phyloP scores from a whole-genome alignment of 2,329 filamentous ascomycete species.

The Sporothrix variecibatus region DNA sequence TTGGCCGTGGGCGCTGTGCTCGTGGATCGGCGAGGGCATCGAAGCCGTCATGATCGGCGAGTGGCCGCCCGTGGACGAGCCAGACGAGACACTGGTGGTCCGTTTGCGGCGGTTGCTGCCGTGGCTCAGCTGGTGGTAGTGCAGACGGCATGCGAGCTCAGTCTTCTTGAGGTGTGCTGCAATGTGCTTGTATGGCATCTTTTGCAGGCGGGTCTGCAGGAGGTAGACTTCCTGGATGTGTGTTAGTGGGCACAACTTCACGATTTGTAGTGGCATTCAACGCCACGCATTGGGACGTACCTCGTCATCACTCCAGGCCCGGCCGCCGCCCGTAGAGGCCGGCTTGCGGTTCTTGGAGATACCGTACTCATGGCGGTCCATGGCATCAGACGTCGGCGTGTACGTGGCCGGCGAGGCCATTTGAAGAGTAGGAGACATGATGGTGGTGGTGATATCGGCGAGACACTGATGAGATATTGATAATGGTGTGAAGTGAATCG shows the following conservation, averaged over 20 bases:
- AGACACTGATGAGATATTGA: neutral
- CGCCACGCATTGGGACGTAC: slow-evolving; percentile 44
- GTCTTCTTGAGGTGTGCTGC: slow-evolving; percentile 84
- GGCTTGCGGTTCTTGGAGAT: slow-evolving; percentile 67
- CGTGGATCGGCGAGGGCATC: slow-evolving; percentile 54
- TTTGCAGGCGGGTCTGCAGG: slow-evolving; percentile 78
- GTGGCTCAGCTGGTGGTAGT: slow-evolving; percentile 84
- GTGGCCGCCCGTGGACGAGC: slow-evolving; percentile 55
- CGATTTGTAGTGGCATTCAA: slow-evolving; percentile 66
- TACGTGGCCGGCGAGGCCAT: slow-evolving; percentile 50
- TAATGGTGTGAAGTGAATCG: neutral
- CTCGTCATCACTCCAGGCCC: slow-evolving; percentile 86
- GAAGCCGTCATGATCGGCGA: slow-evolving; percentile 53
- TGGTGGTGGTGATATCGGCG: neutral
- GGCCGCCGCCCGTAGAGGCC: slow-evolving; percentile 70
- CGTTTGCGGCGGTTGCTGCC: slow-evolving; percentile 79
- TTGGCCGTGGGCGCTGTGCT: slow-evolving; percentile 47
- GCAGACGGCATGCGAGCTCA: slow-evolving; percentile 81
- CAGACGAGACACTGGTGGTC: slow-evolving; percentile 68
- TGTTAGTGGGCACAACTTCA: neutral
- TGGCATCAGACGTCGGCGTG: slow-evolving; percentile 54
- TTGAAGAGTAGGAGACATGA: slow-evolving; percentile 55
- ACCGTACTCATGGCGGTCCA: slow-evolving; percentile 61
- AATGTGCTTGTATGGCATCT: slow-evolving; percentile 91
- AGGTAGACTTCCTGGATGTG: slow-evolving; percentile 82